Conservation (phyloP, 768 basidiomycete genomes). For the Mycena vulgaris region DNA sequence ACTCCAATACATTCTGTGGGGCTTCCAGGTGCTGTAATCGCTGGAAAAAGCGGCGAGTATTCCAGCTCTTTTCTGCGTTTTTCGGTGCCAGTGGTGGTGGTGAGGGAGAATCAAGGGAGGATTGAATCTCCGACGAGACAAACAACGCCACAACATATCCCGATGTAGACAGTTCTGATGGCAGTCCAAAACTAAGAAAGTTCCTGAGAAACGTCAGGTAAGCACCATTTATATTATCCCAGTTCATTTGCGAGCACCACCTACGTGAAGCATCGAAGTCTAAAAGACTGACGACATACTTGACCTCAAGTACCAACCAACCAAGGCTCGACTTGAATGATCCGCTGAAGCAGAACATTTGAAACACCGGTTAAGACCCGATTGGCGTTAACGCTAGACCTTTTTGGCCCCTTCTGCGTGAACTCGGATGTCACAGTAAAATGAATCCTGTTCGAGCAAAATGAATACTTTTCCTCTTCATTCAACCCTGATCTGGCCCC, state of each 20-base stretch:
- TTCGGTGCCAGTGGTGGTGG: slow-evolving; percentile 10
- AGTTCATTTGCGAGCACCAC: not conserved
- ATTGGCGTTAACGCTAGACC: too few relatives aligned
- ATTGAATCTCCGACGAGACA: not conserved
- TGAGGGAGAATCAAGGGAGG: not conserved
- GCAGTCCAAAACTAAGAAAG: not conserved
- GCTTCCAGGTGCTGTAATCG: not conserved
- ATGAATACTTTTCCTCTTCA: too few relatives aligned
- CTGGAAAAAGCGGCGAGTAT: not conserved
- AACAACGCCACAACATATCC: slow-evolving; percentile 15
- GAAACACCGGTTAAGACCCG: too few relatives aligned
- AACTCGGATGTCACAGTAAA: too few relatives aligned
- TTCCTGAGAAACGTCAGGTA: not conserved
- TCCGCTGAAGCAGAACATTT: too few relatives aligned
- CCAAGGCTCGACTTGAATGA: too few relatives aligned
- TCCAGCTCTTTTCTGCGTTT: not conserved
- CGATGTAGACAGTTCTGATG: not conserved
- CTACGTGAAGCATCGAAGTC: too few relatives aligned
- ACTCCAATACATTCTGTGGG: slow-evolving; percentile 8
- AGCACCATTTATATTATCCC: not conserved
- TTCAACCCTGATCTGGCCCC: not conserved
- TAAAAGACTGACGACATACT: too few relatives aligned
- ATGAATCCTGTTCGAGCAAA: too few relatives aligned
- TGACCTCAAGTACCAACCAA: too few relatives aligned
- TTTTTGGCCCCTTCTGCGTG: too few relatives aligned